Conservation (phyloP, 495 filamentous ascomycete genomes). For the Aspergillus haitiensis region DNA sequence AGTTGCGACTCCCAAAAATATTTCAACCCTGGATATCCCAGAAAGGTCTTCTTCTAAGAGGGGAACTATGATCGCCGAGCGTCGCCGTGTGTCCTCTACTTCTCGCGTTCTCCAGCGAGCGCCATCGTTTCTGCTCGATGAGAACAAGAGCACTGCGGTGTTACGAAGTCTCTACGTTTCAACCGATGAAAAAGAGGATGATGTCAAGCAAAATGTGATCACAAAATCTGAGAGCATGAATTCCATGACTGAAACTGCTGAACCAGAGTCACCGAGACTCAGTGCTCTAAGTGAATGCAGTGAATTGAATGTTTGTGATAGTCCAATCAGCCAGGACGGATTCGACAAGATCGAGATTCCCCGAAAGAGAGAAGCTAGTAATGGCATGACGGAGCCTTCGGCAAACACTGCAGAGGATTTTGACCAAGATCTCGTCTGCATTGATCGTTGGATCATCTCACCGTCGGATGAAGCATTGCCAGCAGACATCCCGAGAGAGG, state of each 20-base stretch:
- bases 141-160: conserved; percentile 61
- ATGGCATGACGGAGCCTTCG: conserved; percentile 25
- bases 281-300: conserved; percentile 81
- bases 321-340: conserved; percentile 20
- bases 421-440: conserved; percentile 26
- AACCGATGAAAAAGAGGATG: conserved; percentile 40
- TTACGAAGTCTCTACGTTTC: conserved; percentile 64
- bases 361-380: conserved; percentile 24
- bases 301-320: conserved; percentile 65
- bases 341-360: conserved; percentile 39
- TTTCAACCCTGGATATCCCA: conserved; percentile 38
- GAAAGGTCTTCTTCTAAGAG: conserved; percentile 43
- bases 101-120: conserved; percentile 48
- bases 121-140: conserved; percentile 67
- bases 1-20: conserved; percentile 31
- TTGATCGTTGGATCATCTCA: conserved; percentile 37
- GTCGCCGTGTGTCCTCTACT: conserved; percentile 26
- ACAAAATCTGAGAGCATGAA: conserved; percentile 42
- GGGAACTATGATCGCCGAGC: conserved; percentile 20
- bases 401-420: conserved; percentile 13
- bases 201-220: conserved; percentile 29
- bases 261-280: conserved; percentile 60
- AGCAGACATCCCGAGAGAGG: conserved; percentile 26
- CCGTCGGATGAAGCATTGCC: conserved; percentile 20
- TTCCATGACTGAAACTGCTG: conserved; percentile 34